Percentiles rank a stretch among this genome's conserved stretches.
These are phyloP conservation scores for Paracorniculantispora psalliotae DNA, from an alignment of 2,329 filamentous ascomycete genomes.

Conservation along the genomic window DNA sequence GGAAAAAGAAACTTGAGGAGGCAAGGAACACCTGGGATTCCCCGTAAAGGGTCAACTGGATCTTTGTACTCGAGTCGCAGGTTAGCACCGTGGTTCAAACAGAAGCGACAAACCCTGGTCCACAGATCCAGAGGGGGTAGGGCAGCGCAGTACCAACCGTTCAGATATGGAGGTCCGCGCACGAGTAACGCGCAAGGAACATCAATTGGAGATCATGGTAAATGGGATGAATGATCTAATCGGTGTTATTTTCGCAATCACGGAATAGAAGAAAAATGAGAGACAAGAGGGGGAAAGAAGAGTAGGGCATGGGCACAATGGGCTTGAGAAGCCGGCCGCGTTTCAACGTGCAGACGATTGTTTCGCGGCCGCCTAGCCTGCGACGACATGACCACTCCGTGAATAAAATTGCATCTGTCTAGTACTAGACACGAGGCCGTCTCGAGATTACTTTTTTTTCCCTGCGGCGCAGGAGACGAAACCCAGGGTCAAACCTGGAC, in stretches of 20 bases:
- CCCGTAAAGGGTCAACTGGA: neutral
- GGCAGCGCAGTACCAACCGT: neutral
- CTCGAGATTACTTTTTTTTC: neutral
- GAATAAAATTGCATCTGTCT: neutral
- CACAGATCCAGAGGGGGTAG: neutral
- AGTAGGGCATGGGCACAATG: too few species aligned
- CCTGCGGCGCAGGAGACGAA: constrained; percentile 8
- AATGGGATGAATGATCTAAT: neutral
- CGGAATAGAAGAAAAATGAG: neutral
- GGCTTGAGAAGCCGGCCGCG: too few species aligned
- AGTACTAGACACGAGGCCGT: neutral
- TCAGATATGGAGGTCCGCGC: neutral
- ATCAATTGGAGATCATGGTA: neutral
- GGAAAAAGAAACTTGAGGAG: neutral
- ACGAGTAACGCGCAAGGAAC: neutral
- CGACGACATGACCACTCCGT: neutral
- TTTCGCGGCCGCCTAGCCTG: neutral
- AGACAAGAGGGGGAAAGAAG: neutral
- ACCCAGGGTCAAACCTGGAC: constrained; percentile 8
- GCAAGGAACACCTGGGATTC: neutral
- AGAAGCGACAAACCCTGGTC: neutral
- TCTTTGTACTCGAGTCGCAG: neutral
- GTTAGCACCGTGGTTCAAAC: neutral
- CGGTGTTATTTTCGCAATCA: neutral
- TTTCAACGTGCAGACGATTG: constrained; percentile 3